Evolutionary conservation across 169 alveolate species (phyloP), one percentile per base, ranked within the genome.

Genomic region (Eimeria praecox): DNA sequence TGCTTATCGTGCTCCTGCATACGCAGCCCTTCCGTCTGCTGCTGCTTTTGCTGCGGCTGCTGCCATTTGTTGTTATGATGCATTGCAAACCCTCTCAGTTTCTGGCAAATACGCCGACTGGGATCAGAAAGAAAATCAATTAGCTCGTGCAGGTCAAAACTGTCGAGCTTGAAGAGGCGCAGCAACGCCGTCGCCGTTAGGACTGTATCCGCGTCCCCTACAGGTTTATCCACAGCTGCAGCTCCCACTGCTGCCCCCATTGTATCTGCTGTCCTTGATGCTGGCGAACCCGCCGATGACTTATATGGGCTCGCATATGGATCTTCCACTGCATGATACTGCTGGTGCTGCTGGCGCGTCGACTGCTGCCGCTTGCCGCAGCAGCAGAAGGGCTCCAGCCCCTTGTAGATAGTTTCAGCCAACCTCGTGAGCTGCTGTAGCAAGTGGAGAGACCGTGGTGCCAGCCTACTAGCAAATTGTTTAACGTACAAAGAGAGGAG

Each of bases 121-220:
- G 71, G 71, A 75, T 92, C 89, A 14, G 77, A n/a, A 8, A 92
- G 95, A 80, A 78, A 77, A 52, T 75, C 54, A n/a, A 78, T 42
- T 27, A 92, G 92, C 56, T 92, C 95, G 86, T 77, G 92, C 24
- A 92, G 59, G 59, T 85, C 83, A 42, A 92, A 92, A 49, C 38
- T 44, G 10, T 49, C 86, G 42, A 92, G 87, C 77, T 92, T 62
- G 77, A 92, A 44, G 12, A 16, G 75, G 69, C 86, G 95, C 71
- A 92, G 92, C 22, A 80, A 64, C 56, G 35, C 56, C 42, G 94
- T 64, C 44, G 94, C 82, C 30, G 94, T 87, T 35, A 92, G 94
- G 77, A 87, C 83, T 38, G 78, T 59, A 16, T 33, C 83, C 14
- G 0, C 35, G 12, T 22, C 83, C 27, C 42, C 33, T 18, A 44